These are phyloP conservation scores for Backusella liffmaniae DNA, from an alignment of 192 early-diverging fungal species.

Conservation along the genomic window DNA sequence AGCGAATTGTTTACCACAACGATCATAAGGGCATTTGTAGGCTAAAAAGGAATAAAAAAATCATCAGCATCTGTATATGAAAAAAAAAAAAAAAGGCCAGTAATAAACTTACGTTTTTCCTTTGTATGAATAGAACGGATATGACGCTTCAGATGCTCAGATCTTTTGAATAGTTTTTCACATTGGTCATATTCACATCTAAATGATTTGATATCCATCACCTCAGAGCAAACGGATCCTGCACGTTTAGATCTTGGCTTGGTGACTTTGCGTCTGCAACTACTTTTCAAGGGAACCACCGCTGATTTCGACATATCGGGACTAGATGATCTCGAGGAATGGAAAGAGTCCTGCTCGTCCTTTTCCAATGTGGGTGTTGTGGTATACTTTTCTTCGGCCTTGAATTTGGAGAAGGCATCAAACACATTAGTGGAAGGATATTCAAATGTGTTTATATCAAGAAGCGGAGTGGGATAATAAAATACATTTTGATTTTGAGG, in stretches of 20 bases:
- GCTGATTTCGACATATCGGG: not conserved
- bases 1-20: constrained; percentile 51
- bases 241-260: constrained; percentile 3
- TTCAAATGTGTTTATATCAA: not conserved
- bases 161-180: constrained; percentile 55
- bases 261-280: constrained; percentile 1
- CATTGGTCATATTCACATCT: constrained; percentile 53
- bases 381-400: not conserved
- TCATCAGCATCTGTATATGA: not conserved
- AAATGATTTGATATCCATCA: constrained; percentile 25
- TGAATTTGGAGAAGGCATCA: not conserved
- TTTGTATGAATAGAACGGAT: constrained; percentile 58
- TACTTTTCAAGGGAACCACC: constrained; percentile 7
- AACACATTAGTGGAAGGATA: not conserved
- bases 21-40: constrained; percentile 43
- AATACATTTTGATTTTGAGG: not conserved
- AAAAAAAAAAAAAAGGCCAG: too few species aligned
- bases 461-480: not conserved
- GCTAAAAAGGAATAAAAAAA: constrained; percentile 26
- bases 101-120: constrained; percentile 41
- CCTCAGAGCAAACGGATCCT: not conserved
- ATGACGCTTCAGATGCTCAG: constrained; percentile 59
- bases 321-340: constrained; percentile 5
- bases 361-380: not conserved
- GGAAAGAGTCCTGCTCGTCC: constrained; percentile 6